A percentile compares a stretch with the other conserved stretches of the same genome.
Evolutionary conservation across 2,329 filamentous ascomycete species (phyloP).

Genomic region (Fusarium decemcellulare): DNA sequence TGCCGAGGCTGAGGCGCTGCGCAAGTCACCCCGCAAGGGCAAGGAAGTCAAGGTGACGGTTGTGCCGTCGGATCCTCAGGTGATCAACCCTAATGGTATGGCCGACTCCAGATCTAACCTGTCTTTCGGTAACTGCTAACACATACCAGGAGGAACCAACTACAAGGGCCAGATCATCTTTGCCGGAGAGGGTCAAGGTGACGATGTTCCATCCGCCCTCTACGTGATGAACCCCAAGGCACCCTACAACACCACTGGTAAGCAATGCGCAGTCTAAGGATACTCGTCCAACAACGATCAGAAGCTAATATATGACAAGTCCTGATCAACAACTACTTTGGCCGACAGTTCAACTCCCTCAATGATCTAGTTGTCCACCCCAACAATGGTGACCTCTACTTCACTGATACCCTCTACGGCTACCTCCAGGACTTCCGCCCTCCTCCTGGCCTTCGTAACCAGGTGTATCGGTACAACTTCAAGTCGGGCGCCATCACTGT

Average conservation of each 20-base stretch:
- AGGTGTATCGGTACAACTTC: conserved; percentile 71
- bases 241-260: conserved; percentile 66
- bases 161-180: conserved; percentile 65
- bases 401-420: conserved; percentile 74
- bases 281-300: background rate
- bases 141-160: conserved; percentile 61
- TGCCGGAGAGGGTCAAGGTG: conserved; percentile 65
- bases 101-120: background rate
- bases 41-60: conserved; percentile 56
- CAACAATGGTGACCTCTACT: conserved; percentile 71
- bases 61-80: conserved; percentile 58
- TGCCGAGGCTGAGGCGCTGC: conserved; percentile 54
- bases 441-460: conserved; percentile 65
- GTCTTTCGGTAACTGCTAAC: background rate
- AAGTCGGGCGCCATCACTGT: conserved; percentile 64
- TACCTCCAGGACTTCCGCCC: conserved; percentile 71
- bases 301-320: conserved; percentile 44
- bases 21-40: conserved; percentile 36
- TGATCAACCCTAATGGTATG: conserved; percentile 66
- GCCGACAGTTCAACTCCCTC: conserved; percentile 71
- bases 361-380: conserved; percentile 71
- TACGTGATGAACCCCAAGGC: conserved; percentile 49
- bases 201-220: conserved; percentile 44
- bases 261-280: background rate
- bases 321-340: conserved; percentile 72